These are phyloP conservation scores for Boletellus emodensis DNA, from an alignment of 768 basidiomycete species.

Conservation along the genomic window DNA sequence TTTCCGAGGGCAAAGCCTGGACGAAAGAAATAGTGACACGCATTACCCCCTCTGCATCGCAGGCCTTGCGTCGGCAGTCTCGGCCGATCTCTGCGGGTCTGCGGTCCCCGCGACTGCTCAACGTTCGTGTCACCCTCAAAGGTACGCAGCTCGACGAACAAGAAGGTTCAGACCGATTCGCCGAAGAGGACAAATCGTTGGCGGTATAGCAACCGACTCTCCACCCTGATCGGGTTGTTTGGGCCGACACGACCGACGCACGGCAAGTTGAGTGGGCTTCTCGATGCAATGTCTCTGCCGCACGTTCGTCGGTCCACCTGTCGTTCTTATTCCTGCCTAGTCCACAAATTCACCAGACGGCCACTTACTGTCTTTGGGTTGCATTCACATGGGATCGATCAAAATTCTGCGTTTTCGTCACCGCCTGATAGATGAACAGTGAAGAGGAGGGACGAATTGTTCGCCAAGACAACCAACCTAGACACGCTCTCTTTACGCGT, in stretches of 20 bases:
- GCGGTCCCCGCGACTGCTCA: slow-evolving; percentile 1
- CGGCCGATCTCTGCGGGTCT: background rate
- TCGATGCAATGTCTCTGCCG: background rate
- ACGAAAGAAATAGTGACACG: slow-evolving; percentile 17
- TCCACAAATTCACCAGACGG: background rate
- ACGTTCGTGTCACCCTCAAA: slow-evolving; percentile 18
- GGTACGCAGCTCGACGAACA: background rate
- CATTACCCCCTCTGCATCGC: background rate
- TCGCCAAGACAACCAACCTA: background rate
- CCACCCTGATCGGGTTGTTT: background rate
- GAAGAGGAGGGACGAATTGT: background rate
- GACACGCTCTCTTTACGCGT: background rate
- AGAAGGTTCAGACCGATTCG: slow-evolving; percentile 2
- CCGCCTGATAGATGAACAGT: background rate
- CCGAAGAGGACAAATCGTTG: slow-evolving; percentile 6
- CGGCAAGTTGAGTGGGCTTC: background rate
- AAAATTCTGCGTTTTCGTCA: background rate
- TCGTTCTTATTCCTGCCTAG: background rate
- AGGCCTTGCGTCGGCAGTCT: slow-evolving; percentile 13
- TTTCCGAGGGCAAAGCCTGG: slow-evolving; percentile 46
- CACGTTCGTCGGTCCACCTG: background rate
- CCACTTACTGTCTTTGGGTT: background rate
- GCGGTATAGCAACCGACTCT: background rate
- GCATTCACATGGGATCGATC: background rate
- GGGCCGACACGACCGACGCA: background rate